phyloP scores from a whole-genome alignment of 176 grass and related monocot genomes.

The Aegilops speltoides region DNA sequence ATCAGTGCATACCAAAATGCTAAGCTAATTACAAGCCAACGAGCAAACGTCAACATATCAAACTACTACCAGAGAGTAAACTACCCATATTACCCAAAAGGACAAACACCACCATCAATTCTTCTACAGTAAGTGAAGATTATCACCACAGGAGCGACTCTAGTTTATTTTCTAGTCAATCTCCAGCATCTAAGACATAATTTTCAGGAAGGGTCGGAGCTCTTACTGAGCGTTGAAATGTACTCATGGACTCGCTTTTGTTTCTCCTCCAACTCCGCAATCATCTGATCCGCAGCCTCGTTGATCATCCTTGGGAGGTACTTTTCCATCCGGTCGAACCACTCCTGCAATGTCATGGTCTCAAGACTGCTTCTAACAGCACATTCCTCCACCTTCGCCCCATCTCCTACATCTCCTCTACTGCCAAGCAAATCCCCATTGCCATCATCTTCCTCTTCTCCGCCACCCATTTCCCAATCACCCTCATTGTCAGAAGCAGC shows the following conservation, averaged over 20 bases:
- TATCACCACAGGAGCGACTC: neutral
- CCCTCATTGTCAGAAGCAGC: no score
- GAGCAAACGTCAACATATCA: neutral
- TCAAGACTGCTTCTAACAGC: conserved; percentile 38
- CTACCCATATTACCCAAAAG: neutral
- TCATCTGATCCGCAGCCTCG: conserved; percentile 51
- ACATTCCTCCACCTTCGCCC: neutral
- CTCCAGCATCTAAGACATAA: neutral
- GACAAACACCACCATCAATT: neutral
- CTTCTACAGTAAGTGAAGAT: neutral
- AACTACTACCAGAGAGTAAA: neutral
- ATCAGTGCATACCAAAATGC: neutral
- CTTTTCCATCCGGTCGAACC: conserved; percentile 65
- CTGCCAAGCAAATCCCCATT: no score
- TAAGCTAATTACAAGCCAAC: neutral
- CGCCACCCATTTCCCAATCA: no score
- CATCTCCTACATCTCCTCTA: conserved; percentile 10
- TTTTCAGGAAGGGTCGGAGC: conserved; percentile 18
- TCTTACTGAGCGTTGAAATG: conserved; percentile 25
- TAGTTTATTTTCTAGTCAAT: neutral
- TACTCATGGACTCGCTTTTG: conserved; percentile 38
- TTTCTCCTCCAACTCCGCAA: conserved; percentile 45
- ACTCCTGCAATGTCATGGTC: conserved; percentile 77
- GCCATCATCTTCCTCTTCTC: no score
- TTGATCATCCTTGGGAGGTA: conserved; percentile 50